These are phyloP conservation scores for Magnolia sinica DNA, from an alignment of 164 flowering plant genomes.

Conservation along the genomic window DNA sequence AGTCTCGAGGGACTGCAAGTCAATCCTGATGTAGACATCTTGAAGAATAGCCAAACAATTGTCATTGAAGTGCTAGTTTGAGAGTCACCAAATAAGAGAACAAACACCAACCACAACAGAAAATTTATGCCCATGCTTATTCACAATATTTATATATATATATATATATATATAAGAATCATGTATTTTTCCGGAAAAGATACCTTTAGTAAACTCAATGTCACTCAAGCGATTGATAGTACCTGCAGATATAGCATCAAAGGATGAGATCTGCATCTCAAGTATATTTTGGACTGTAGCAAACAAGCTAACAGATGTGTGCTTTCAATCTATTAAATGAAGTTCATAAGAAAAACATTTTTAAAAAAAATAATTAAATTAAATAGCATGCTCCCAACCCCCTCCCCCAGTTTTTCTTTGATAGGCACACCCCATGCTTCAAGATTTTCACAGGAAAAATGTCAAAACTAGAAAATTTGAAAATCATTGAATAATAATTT, in stretches of 20 bases:
- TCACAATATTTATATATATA: not conserved
- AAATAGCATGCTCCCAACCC: no score
- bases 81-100: conserved; percentile 5
- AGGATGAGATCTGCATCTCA: not conserved
- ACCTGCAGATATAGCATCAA: not conserved
- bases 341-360: not conserved
- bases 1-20: conserved; percentile 41
- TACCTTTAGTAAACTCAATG: not conserved
- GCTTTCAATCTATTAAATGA: not conserved
- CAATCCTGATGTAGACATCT: conserved; percentile 56
- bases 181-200: not conserved
- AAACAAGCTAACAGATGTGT: not conserved
- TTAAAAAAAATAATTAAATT: no score
- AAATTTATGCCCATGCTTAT: not conserved
- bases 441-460: no score
- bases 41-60: conserved; percentile 4
- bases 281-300: not conserved
- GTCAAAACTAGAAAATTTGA: no score
- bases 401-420: no score
- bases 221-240: not conserved
- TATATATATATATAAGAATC: not conserved
- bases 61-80: not conserved
- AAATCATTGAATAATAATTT: no score
- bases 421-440: no score
- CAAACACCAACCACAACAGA: not conserved